phyloP scores from a whole-genome alignment of 2,329 filamentous ascomycete genomes.

The Fusarium scirpi region DNA sequence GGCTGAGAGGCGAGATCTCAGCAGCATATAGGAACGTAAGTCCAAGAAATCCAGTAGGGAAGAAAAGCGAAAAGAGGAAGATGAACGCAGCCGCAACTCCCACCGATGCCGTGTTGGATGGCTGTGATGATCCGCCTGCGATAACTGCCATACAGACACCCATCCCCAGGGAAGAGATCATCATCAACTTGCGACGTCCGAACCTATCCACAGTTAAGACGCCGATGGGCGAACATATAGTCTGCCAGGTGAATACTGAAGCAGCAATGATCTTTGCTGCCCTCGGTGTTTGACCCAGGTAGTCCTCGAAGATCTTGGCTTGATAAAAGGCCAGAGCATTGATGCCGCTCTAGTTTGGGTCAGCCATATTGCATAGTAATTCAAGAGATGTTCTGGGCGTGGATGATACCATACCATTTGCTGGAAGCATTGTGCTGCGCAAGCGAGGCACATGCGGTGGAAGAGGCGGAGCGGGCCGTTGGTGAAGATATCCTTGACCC shows the following conservation, averaged over 20 bases:
- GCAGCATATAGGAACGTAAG: conserved; percentile 11
- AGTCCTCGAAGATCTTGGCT: conserved; percentile 15
- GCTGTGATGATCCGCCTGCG: conserved; percentile 2
- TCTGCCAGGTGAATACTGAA: conserved; percentile 3
- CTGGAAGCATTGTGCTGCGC: conserved; percentile 6
- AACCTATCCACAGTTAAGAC: conserved; percentile 1
- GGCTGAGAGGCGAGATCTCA: conserved; percentile 6
- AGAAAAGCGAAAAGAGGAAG: conserved; percentile 11
- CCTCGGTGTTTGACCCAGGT: not conserved
- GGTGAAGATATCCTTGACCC: conserved; percentile 1
- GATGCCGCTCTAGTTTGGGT: not conserved
- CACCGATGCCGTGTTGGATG: not conserved
- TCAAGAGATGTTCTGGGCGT: no score
- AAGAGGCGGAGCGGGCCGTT: conserved; percentile 4
- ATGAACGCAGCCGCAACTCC: not conserved
- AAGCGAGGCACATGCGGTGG: conserved; percentile 3
- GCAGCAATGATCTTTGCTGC: conserved; percentile 13
- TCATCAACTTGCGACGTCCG: conserved; percentile 13
- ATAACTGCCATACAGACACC: conserved; percentile 11
- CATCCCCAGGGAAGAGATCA: not conserved
- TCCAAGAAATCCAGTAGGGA: conserved; percentile 8
- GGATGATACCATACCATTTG: not conserved
- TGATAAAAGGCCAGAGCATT: conserved; percentile 10
- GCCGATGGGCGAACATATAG: not conserved
- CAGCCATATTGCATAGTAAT: no score